A percentile compares a stretch with the other conserved stretches of the same genome.
Conservation (phyloP, 2,329 filamentous ascomycete genomes). For the Diaporthe aspalathi region DNA sequence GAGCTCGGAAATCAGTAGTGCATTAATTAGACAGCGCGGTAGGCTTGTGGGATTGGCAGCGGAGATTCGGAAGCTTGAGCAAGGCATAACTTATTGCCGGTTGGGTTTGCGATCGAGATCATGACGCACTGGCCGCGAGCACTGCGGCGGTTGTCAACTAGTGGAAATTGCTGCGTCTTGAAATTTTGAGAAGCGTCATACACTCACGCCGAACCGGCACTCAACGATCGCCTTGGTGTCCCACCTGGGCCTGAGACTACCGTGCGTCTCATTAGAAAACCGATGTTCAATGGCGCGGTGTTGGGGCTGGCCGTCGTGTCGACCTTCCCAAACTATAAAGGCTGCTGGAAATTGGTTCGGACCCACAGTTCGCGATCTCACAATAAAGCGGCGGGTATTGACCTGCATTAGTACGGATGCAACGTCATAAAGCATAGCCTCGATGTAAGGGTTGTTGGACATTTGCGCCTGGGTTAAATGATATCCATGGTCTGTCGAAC, state of each 20-base stretch:
- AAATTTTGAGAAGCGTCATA: not conserved
- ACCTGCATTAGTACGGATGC: constrained; percentile 19
- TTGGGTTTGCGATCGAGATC: not conserved
- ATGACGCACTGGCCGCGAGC: not conserved
- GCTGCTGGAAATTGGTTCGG: not conserved
- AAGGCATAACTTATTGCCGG: not conserved
- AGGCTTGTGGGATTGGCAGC: not conserved
- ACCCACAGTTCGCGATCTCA: not conserved
- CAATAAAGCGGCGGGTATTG: not conserved
- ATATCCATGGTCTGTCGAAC: not conserved
- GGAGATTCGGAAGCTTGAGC: not conserved
- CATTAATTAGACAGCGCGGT: not conserved
- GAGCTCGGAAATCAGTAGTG: not conserved
- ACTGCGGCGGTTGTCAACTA: not conserved
- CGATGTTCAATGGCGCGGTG: not conserved
- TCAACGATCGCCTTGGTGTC: not conserved
- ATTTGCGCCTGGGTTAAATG: not conserved
- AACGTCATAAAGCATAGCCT: not conserved
- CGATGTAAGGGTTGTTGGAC: not conserved
- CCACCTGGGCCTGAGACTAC: not conserved
- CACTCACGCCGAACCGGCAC: no score
- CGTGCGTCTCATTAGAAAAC: not conserved
- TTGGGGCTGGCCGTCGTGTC: not conserved
- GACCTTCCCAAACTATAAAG: not conserved
- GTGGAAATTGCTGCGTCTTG: not conserved